Conservation (phyloP, 495 filamentous ascomycete species). For the Hypoxylon cercidicola region DNA sequence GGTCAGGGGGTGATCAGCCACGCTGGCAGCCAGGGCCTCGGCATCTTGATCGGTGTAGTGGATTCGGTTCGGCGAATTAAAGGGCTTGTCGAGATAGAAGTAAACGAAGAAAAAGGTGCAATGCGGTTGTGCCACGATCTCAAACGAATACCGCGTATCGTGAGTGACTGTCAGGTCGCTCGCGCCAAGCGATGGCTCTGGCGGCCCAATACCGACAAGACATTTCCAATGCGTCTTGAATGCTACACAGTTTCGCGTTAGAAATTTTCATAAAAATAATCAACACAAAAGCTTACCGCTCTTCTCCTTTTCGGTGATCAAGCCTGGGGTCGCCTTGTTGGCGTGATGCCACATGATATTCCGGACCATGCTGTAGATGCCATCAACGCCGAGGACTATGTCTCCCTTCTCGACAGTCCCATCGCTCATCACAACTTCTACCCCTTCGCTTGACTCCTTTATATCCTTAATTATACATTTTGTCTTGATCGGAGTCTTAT, state of each 20-base stretch:
- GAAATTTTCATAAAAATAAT: no score
- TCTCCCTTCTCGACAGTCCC: conserved; percentile 39
- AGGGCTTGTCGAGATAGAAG: conserved; percentile 43
- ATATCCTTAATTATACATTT: conserved; percentile 34
- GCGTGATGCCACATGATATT: conserved; percentile 31
- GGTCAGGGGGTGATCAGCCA: conserved; percentile 36
- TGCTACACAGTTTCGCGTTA: not conserved
- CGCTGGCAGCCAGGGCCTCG: conserved; percentile 23
- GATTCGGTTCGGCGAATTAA: not conserved
- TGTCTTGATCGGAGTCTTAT: conserved; percentile 41
- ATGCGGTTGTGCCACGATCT: not conserved
- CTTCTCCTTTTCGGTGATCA: conserved; percentile 21
- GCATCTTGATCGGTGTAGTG: conserved; percentile 45
- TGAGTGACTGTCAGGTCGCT: conserved; percentile 8
- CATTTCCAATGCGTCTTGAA: conserved; percentile 14
- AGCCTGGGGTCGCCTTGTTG: not conserved
- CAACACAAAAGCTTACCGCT: not conserved
- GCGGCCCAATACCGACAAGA: conserved; percentile 12
- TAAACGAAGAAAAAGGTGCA: conserved; percentile 32
- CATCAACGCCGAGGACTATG: conserved; percentile 46
- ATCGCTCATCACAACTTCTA: conserved; percentile 34
- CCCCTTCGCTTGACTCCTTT: conserved; percentile 23
- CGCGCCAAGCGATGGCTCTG: not conserved
- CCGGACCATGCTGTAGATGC: conserved; percentile 40
- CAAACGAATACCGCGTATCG: conserved; percentile 13